These are phyloP conservation scores for Physaria fendleri DNA, from an alignment of 345 rosid species.

Conservation along the genomic window DNA sequence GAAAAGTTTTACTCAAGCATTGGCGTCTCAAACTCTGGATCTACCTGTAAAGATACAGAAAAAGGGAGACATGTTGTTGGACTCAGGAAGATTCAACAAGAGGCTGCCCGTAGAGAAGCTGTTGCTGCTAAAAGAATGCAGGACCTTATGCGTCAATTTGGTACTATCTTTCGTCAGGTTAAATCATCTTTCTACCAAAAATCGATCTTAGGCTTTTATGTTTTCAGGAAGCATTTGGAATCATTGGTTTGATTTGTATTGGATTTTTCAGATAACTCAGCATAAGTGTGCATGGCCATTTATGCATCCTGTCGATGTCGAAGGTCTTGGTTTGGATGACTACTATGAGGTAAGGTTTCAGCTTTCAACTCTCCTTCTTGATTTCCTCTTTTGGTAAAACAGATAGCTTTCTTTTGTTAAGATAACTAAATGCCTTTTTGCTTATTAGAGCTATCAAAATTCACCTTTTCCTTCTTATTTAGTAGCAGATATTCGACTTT, in stretches of 20 bases:
- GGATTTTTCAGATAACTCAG: constrained; percentile 57
- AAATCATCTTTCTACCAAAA: not conserved
- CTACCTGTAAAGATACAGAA: constrained; percentile 43
- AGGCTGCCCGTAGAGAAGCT: constrained; percentile 60
- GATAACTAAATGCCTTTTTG: not conserved
- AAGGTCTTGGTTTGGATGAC: constrained; percentile 79
- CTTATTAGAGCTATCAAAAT: not conserved
- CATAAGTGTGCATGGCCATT: constrained; percentile 92
- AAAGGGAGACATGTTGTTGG: constrained; percentile 49
- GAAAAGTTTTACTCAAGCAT: constrained; percentile 50
- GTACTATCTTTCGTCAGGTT: constrained; percentile 60
- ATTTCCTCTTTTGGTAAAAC: not conserved
- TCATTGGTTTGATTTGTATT: not conserved
- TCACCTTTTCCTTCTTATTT: not conserved
- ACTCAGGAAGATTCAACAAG: constrained; percentile 64
- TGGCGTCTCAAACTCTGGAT: constrained; percentile 42
- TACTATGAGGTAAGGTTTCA: constrained; percentile 56
- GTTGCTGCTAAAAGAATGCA: constrained; percentile 91
- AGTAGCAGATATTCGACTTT: not conserved
- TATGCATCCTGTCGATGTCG: constrained; percentile 85
- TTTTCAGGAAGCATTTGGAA: not conserved
- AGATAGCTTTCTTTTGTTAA: not conserved
- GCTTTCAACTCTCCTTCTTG: not conserved
- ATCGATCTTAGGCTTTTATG: not conserved
- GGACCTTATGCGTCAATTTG: constrained; percentile 82